phyloP scores from a whole-genome alignment of 768 basidiomycete genomes.

The Boletus rubroflammeus region DNA sequence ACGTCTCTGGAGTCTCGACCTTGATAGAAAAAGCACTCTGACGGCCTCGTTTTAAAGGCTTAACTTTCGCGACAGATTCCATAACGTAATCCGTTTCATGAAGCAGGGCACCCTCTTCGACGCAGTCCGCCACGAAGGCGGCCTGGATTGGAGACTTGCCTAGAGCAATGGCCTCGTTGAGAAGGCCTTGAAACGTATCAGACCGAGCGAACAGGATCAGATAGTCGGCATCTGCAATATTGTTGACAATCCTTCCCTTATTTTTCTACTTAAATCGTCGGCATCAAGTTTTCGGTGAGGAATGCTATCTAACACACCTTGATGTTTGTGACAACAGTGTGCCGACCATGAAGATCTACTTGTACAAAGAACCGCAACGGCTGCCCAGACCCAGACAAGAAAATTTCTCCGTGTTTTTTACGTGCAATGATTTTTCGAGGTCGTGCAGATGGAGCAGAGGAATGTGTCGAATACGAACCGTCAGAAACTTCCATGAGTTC shows the following conservation, averaged over 20 bases:
- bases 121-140: conserved; percentile 52
- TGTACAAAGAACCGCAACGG: conserved; percentile 61
- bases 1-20: conserved; percentile 9
- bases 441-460: conserved; percentile 12
- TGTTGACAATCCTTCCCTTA: conserved; percentile 56
- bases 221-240: conserved; percentile 57
- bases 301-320: conserved; percentile 44
- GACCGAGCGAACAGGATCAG: conserved; percentile 53
- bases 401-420: conserved; percentile 36
- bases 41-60: conserved; percentile 25
- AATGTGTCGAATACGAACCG: conserved; percentile 6
- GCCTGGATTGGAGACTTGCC: conserved; percentile 49
- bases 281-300: neutral
- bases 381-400: conserved; percentile 40
- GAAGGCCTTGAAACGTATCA: conserved; percentile 47
- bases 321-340: conserved; percentile 48
- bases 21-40: conserved; percentile 14
- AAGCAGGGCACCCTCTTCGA: conserved; percentile 41
- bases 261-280: conserved; percentile 46
- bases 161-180: conserved; percentile 31
- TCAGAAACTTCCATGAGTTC: conserved; percentile 9
- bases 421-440: conserved; percentile 10
- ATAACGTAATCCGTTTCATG: conserved; percentile 45
- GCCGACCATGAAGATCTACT: conserved; percentile 57
- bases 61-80: conserved; percentile 26